Evolutionary conservation across 192 early-diverging fungal genomes (phyloP).

Genomic region (Radiomyces spectabilis): DNA sequence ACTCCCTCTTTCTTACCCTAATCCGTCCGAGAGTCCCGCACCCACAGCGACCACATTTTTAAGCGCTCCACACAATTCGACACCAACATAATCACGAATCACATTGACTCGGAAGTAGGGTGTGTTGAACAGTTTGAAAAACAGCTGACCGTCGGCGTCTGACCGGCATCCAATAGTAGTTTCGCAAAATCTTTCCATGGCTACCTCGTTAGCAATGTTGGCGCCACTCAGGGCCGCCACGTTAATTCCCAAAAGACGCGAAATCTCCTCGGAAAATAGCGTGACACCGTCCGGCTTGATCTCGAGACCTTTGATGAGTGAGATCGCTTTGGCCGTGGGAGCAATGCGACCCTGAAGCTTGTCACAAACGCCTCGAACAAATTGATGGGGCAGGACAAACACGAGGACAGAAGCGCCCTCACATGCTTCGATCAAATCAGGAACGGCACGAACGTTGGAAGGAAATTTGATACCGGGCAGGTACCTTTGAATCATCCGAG

Average conservation of each 20-base stretch:
- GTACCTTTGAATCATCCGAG: no score
- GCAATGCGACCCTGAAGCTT: conserved; percentile 69
- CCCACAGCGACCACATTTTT: conserved; percentile 96
- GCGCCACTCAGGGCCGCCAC: conserved; percentile 87
- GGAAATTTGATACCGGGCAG: conserved; percentile 83
- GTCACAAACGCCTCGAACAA: conserved; percentile 76
- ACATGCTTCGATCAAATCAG: conserved; percentile 73
- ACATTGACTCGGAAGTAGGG: conserved; percentile 80
- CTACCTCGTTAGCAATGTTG: conserved; percentile 95
- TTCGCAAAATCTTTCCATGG: conserved; percentile 88
- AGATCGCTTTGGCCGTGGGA: conserved; percentile 74
- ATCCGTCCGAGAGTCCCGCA: conserved; percentile 87
- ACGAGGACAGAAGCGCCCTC: conserved; percentile 81
- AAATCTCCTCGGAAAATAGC: conserved; percentile 77
- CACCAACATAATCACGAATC: conserved; percentile 81
- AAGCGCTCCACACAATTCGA: conserved; percentile 93
- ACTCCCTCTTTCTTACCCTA: conserved; percentile 41
- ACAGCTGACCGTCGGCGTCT: conserved; percentile 64
- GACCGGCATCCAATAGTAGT: conserved; percentile 81
- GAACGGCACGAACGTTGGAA: conserved; percentile 75
- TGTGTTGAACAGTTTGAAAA: conserved; percentile 79
- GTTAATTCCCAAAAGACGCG: conserved; percentile 66
- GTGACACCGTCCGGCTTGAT: conserved; percentile 65
- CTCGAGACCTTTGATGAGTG: conserved; percentile 88
- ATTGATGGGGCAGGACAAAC: conserved; percentile 96